Conservation (phyloP, 1,139 yeast species). For the Hemisphaericaspora xylofermentans region DNA sequence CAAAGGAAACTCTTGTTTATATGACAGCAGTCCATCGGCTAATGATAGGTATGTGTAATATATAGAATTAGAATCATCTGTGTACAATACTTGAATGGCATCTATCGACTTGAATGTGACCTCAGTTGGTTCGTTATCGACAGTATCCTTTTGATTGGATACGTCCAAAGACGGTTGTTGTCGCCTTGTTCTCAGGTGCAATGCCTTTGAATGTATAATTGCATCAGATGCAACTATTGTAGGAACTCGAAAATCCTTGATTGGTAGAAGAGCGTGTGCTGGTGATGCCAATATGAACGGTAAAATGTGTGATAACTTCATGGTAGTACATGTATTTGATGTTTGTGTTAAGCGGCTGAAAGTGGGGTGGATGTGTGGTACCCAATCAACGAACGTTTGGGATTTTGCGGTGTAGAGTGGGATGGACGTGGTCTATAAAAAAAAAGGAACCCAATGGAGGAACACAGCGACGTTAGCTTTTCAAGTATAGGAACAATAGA, state of each 20-base stretch:
- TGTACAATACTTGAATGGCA: slow-evolving; percentile 23
- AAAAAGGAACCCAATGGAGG: too few relatives aligned
- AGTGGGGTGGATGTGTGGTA: not conserved
- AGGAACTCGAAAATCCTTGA: slow-evolving; percentile 20
- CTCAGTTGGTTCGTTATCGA: not conserved
- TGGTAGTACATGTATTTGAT: not conserved
- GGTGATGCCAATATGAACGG: slow-evolving; percentile 1
- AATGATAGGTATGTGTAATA: slow-evolving; percentile 25
- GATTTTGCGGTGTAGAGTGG: too few relatives aligned
- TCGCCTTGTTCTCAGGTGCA: not conserved
- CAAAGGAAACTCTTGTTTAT: slow-evolving; percentile 43
- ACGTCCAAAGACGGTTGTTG: too few relatives aligned
- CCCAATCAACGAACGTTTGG: too few relatives aligned
- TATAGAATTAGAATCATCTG: slow-evolving; percentile 28
- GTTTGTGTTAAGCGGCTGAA: not conserved
- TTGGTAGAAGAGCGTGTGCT: slow-evolving; percentile 17
- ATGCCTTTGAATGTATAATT: not conserved
- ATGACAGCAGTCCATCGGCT: slow-evolving; percentile 24
- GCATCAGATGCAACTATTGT: not conserved
- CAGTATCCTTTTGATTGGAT: not conserved
- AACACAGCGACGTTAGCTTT: too few relatives aligned
- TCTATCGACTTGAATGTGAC: slow-evolving; percentile 12
- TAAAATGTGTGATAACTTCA: slow-evolving; percentile 2
- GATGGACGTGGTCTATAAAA: too few relatives aligned
- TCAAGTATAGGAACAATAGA: too few relatives aligned